Conservation (phyloP, 306 rosid species). For the Fragaria vesca region DNA sequence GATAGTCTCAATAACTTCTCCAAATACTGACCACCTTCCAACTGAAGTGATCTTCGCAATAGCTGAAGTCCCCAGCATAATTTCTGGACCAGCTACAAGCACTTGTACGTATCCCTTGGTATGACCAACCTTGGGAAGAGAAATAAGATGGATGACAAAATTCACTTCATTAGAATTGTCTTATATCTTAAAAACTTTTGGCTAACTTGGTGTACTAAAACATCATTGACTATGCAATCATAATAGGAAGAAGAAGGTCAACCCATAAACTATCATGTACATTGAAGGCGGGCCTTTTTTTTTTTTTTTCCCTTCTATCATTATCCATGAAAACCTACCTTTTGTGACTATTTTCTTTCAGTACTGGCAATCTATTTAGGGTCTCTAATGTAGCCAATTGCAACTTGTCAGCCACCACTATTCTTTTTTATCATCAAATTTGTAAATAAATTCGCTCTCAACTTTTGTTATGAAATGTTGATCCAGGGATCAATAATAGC, state of each 20-base stretch:
- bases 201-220: background rate
- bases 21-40: conserved; percentile 98
- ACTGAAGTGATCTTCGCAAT: conserved; percentile 70
- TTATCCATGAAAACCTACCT: background rate
- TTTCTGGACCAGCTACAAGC: conserved; percentile 66
- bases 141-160: conserved; percentile 27
- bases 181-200: background rate
- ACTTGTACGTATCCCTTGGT: conserved; percentile 96
- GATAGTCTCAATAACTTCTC: conserved; percentile 72
- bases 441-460: background rate
- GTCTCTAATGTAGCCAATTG: background rate
- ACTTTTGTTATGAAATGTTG: conserved; percentile 8
- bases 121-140: conserved; percentile 79
- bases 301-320: background rate
- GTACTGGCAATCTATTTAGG: background rate
- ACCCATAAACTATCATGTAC: background rate
- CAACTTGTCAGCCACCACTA: background rate
- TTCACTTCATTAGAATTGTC: background rate
- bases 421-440: background rate
- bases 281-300: background rate
- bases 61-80: conserved; percentile 84
- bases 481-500: background rate
- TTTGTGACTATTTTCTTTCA: background rate
- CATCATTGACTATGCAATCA: background rate
- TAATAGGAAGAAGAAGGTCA: background rate